Evolutionary conservation across 179 eudicot species (phyloP).

Genomic region (Camellia oleifera): DNA sequence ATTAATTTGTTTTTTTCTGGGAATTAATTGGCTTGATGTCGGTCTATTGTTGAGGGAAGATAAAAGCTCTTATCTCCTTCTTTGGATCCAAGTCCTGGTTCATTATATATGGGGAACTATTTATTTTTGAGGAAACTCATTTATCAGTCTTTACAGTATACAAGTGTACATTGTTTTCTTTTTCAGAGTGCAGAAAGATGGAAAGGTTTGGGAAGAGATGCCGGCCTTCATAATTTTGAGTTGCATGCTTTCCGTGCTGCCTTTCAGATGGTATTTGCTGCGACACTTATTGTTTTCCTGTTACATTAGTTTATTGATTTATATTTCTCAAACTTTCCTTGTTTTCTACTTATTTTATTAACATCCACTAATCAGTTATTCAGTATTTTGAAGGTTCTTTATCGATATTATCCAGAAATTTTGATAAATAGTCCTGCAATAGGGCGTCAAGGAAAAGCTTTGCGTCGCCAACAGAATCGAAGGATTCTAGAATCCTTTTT

Average conservation of each 20-base stretch:
- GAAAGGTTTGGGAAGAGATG: conserved; percentile 58
- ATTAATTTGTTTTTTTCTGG: conserved; percentile 5
- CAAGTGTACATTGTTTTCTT: neutral
- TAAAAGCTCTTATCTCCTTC: neutral
- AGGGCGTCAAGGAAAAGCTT: conserved; percentile 93
- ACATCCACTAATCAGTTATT: conserved; percentile 18
- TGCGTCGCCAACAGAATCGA: conserved; percentile 62
- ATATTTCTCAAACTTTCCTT: no score
- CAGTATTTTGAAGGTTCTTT: conserved; percentile 60
- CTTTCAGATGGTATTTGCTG: conserved; percentile 72
- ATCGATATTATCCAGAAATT: conserved; percentile 55
- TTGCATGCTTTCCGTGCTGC: conserved; percentile 89
- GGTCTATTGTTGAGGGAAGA: neutral
- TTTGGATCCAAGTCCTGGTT: neutral
- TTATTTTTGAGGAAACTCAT: neutral
- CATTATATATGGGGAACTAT: neutral
- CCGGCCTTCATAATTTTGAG: conserved; percentile 79
- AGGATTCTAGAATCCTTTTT: conserved; percentile 28
- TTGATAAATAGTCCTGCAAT: conserved; percentile 54
- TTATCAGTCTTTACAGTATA: neutral
- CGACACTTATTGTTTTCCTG: neutral
- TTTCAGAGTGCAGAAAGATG: conserved; percentile 90
- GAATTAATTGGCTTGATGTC: neutral
- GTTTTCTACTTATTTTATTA: neutral
- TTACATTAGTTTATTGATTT: neutral